phyloP scores from a whole-genome alignment of 2,329 filamentous ascomycete genomes.

The Paecilomyces sp. region DNA sequence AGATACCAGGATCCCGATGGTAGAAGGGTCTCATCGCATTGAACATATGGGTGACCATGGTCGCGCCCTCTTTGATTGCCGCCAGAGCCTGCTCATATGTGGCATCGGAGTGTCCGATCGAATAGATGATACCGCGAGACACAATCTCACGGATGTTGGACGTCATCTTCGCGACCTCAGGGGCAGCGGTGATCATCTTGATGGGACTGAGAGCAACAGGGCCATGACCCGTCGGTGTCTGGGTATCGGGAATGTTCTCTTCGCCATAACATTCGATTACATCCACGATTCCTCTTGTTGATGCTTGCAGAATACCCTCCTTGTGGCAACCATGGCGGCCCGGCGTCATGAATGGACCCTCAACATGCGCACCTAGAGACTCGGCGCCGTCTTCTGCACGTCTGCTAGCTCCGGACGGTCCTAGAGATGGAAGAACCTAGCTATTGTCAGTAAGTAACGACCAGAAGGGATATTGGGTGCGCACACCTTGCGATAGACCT shows the following conservation, averaged over 20 bases:
- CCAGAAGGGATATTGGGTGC: background rate
- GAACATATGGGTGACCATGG: constrained; percentile 89
- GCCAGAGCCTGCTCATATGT: constrained; percentile 73
- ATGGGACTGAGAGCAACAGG: constrained; percentile 37
- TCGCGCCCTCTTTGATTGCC: constrained; percentile 67
- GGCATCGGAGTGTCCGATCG: constrained; percentile 80
- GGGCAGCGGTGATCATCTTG: constrained; percentile 79
- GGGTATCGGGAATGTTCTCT: constrained; percentile 49
- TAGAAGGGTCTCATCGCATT: constrained; percentile 89
- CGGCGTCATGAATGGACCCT: constrained; percentile 80
- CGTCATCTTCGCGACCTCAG: constrained; percentile 68
- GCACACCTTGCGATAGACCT: constrained; percentile 68
- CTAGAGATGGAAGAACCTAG: constrained; percentile 63
- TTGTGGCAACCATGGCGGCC: constrained; percentile 85
- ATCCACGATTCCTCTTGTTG: constrained; percentile 54
- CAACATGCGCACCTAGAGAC: constrained; percentile 82
- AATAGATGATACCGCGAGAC: constrained; percentile 62
- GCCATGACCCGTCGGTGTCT: background rate
- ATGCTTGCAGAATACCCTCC: constrained; percentile 60
- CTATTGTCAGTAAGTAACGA: background rate
- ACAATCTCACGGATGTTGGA: constrained; percentile 60
- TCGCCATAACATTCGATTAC: constrained; percentile 51
- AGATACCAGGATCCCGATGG: constrained; percentile 85
- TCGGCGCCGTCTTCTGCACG: constrained; percentile 65
- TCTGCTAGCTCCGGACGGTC: constrained; percentile 58